Evolutionary conservation across 2,329 filamentous ascomycete species (phyloP), one percentile per base, ranked within the genome.

Genomic region (Hymenoscyphus albidus): DNA sequence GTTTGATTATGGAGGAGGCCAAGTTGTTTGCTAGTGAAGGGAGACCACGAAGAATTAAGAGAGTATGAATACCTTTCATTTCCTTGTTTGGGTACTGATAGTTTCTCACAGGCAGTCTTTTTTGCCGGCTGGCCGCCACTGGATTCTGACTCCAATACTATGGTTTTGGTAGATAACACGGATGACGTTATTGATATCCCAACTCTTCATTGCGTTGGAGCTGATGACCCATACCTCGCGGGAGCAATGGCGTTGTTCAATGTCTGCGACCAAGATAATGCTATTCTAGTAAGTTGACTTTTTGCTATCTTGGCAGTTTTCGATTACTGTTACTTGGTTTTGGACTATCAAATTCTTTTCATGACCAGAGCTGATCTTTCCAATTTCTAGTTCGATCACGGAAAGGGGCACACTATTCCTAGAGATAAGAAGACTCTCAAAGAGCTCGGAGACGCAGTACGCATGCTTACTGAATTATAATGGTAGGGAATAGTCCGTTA

Each of bases 351-450:
- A 51, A 22, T n/a, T 51, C 6, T 12, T 18, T 27, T 7, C 6
- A 22, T 3, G 22, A 22, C 18, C 44, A 10, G 22, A 18, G 44
- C 44, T 51, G 22, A 51, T 4, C 1, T 3, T 51, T 3, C 12
- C 7, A 10, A n/a, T 3, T 51, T 18, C 18, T 16, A 51, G 44
- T 88, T 88, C 66, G 86, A 89, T 68, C 85, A 88, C 67, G 86
- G 84, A 4, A 87, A 87, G 70, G 86, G 86, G 0, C 86, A 89
- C 71, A 87, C 84, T 0, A 76, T 88, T 4, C 86, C 86, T 0
- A 77, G 84, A 66, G 82, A 85, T 65, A 69, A 68, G 22, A 68
- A 69, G 35, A 77, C 74, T 1, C 58, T 77, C 16, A 67, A 68
- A 10, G 76, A 79, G 62, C 68, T 78, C 5, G 70, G 70, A 10